Evolutionary conservation across 2,329 filamentous ascomycete genomes (phyloP).

Genomic region (Aspergillus tubingensis): DNA sequence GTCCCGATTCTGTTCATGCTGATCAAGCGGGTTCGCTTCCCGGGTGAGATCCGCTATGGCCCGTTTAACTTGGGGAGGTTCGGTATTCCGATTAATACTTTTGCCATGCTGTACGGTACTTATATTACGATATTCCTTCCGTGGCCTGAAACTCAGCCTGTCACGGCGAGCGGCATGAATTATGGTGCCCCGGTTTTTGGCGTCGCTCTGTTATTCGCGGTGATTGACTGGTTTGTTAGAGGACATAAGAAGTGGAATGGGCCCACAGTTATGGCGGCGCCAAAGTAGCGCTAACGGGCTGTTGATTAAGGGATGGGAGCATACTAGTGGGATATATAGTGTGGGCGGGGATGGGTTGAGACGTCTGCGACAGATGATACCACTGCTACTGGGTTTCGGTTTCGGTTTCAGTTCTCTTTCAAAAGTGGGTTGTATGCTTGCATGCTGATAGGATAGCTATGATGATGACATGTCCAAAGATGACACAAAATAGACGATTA

Average conservation of each 20-base stretch:
- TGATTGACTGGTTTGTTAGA: constrained; percentile 20
- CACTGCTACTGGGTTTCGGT: background rate
- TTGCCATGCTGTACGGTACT: constrained; percentile 26
- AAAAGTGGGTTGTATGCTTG: background rate
- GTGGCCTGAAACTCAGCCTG: constrained; percentile 26
- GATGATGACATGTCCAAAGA: background rate
- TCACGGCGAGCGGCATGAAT: constrained; percentile 28
- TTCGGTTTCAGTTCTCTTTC: background rate
- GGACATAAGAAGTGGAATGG: constrained; percentile 9
- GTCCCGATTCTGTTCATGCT: constrained; percentile 43
- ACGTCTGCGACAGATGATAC: background rate
- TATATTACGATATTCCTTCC: constrained; percentile 26
- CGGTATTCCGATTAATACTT: constrained; percentile 21
- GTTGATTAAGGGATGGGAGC: background rate
- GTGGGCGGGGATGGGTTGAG: background rate
- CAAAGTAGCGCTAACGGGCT: background rate
- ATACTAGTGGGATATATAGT: background rate
- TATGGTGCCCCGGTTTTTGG: constrained; percentile 23
- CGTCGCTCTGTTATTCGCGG: constrained; percentile 19
- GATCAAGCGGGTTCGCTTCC: constrained; percentile 8
- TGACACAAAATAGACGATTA: background rate
- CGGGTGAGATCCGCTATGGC: constrained; percentile 13
- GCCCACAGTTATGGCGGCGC: background rate
- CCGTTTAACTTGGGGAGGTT: constrained; percentile 23
- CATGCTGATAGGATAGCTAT: background rate